Evolutionary conservation across 352 stramenopile species (phyloP).

Genomic region (Globisporangium heterothallicum): DNA sequence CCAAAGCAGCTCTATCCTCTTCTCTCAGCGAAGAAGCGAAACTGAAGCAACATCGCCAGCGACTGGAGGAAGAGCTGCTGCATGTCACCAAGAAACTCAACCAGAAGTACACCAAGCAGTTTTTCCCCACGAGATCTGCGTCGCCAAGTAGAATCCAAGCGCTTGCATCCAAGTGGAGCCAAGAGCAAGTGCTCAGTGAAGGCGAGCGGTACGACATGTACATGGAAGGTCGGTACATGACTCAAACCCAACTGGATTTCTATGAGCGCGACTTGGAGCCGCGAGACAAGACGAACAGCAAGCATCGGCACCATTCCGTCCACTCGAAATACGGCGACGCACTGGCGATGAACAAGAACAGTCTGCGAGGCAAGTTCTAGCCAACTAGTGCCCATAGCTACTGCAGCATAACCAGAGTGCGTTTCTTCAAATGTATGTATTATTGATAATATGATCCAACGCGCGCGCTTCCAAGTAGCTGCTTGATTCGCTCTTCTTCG

Average conservation of each 20-base stretch:
- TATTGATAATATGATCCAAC: conserved; percentile 69
- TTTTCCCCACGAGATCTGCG: conserved; percentile 23
- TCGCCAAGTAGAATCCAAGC: conserved; percentile 31
- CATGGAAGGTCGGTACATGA: conserved; percentile 48
- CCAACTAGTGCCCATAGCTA: neutral
- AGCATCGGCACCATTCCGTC: conserved; percentile 36
- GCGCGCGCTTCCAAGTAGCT: conserved; percentile 43
- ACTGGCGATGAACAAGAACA: conserved; percentile 41
- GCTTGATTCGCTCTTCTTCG: conserved; percentile 55
- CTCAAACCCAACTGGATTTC: conserved; percentile 55
- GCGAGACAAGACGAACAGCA: conserved; percentile 38
- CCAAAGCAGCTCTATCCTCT: too few relatives aligned
- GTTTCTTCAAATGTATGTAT: conserved; percentile 7
- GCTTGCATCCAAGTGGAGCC: conserved; percentile 40
- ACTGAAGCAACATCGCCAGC: conserved; percentile 26
- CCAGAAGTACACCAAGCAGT: conserved; percentile 63
- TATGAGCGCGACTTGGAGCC: conserved; percentile 42
- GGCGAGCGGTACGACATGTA: conserved; percentile 45
- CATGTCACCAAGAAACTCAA: conserved; percentile 58
- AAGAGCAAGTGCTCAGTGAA: conserved; percentile 27
- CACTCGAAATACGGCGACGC: conserved; percentile 75
- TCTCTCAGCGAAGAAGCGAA: conserved; percentile 1
- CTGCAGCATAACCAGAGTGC: neutral
- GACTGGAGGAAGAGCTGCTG: conserved; percentile 49
- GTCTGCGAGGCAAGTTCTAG: conserved; percentile 55